Evolutionary conservation across 495 filamentous ascomycete species (phyloP), one percentile per base, ranked within the genome.

Genomic region (Antarctomyces pellizariae): DNA sequence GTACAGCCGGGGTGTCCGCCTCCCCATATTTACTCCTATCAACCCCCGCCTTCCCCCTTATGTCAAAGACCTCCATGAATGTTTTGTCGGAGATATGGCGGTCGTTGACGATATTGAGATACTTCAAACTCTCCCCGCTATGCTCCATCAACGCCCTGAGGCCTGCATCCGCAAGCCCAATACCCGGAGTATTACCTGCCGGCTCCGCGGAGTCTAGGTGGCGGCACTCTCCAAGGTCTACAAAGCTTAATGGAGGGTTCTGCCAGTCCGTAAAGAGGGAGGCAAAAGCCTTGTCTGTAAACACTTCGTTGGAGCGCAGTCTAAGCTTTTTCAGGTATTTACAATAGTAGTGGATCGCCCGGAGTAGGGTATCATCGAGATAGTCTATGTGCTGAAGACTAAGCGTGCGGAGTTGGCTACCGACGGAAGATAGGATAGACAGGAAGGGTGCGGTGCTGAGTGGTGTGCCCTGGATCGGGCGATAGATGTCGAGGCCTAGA

Each of bases 101-200:
- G 41, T 80, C 90, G 5, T 68, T 78, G 8, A 70, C 52, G 15
- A 91, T 54, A 36, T 84, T 70, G 11, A 93, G 48, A 10, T 56
- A 48, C 31, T 58, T 46, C 1, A 92, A 48, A 6, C 38, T 47
- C 5, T 42, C 35, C 19, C 75, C 73, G 0, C 80, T 90, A 41
- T 91, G 82, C n/a, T 48, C 48, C 75, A 93, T 90, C 27, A 91
- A 45, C 1, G 78, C 71, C 24, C 56, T 37, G 46, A 93, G 83
- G 0, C 75, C 78, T 20, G 55, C 42, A 6, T 67, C 71, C 23
- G 67, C 75, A 29, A 91, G 62, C 10, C 79, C 79, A 16, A 75
- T 47, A 11, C 54, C 52, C 32, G 68, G 51, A 1, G 66, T 59
- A 37, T 73, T 78, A n/a, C 45, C 36, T 11, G 48, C 39, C 10